Conservation (phyloP, 2,329 filamentous ascomycete species). For the Furcasterigmium sp. region DNA sequence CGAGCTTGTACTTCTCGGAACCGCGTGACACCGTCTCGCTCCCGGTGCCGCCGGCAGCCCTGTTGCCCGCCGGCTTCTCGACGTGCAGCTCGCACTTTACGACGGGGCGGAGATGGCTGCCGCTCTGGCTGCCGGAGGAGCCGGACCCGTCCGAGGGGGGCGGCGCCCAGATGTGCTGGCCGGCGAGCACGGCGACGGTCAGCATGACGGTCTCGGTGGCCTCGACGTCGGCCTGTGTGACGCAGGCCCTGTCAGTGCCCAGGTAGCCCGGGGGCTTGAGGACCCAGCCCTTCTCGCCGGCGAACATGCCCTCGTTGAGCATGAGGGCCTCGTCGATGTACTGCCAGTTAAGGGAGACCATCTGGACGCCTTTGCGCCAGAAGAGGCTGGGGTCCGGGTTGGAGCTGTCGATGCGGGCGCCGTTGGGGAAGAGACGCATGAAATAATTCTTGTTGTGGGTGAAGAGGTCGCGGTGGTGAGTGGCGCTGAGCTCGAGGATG, state of each 20-base stretch:
- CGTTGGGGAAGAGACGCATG: conserved; percentile 88
- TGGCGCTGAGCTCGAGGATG: conserved; percentile 53
- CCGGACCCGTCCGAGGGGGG: conserved; percentile 21
- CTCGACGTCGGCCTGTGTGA: conserved; percentile 39
- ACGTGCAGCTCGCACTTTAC: conserved; percentile 79
- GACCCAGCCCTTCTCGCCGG: conserved; percentile 76
- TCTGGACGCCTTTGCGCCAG: conserved; percentile 93
- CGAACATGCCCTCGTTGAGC: conserved; percentile 97
- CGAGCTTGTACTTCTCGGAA: conserved; percentile 49
- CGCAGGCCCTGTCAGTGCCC: conserved; percentile 32
- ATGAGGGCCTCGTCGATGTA: conserved; percentile 91
- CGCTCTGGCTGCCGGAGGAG: conserved; percentile 21
- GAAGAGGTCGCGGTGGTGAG: conserved; percentile 71
- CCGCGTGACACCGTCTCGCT: conserved; percentile 35
- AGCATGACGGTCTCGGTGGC: conserved; percentile 56
- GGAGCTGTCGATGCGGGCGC: conserved; percentile 74
- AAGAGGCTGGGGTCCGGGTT: conserved; percentile 90
- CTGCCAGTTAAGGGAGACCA: conserved; percentile 98
- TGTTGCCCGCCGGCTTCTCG: conserved; percentile 49
- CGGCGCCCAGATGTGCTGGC: conserved; percentile 65
- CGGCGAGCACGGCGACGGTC: conserved; percentile 68
- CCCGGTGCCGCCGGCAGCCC: conserved; percentile 23
- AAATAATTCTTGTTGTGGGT: conserved; percentile 82
- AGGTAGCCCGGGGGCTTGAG: conserved; percentile 77
- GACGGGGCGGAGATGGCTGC: conserved; percentile 54